These are phyloP conservation scores for Saitozyma sp. DNA, from an alignment of 768 basidiomycete genomes.

Conservation along the genomic window DNA sequence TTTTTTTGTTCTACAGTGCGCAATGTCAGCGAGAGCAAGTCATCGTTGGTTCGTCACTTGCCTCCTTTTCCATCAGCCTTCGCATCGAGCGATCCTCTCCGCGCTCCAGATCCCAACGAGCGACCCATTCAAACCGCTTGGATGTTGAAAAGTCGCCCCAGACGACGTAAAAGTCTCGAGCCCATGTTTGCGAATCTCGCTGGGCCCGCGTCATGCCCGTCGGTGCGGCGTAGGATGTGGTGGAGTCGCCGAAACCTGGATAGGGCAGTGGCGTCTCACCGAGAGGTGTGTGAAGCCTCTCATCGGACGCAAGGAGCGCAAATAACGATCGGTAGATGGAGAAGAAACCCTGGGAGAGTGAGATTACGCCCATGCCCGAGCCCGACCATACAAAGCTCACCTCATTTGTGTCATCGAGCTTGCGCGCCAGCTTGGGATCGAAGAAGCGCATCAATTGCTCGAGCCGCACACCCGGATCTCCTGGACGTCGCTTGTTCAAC, in stretches of 20 bases:
- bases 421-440: slow-evolving; percentile 56
- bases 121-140: slow-evolving; percentile 87
- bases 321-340: slow-evolving; percentile 86
- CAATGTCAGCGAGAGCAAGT: too few species aligned
- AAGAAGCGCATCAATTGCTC: slow-evolving; percentile 83
- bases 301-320: slow-evolving; percentile 76
- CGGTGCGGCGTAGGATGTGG: slow-evolving; percentile 67
- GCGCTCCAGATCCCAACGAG: slow-evolving; percentile 76
- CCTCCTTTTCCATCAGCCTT: slow-evolving; percentile 89
- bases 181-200: slow-evolving; percentile 58
- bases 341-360: slow-evolving; percentile 73
- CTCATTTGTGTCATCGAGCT: slow-evolving; percentile 55
- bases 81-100: slow-evolving; percentile 83
- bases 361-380: not conserved
- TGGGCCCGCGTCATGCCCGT: slow-evolving; percentile 45
- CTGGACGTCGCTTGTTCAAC: slow-evolving; percentile 55
- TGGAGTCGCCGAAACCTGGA: slow-evolving; percentile 78
- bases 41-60: too few species aligned
- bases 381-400: slow-evolving; percentile 32
- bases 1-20: slow-evolving; percentile 68
- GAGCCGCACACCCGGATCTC: slow-evolving; percentile 74
- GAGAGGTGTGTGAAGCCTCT: slow-evolving; percentile 58
- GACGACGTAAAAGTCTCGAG: slow-evolving; percentile 73
- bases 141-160: slow-evolving; percentile 84
- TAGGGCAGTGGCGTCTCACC: slow-evolving; percentile 55